Base-by-base conservation (phyloP, 306 rosid genomes). In the Coriaria nepalensis region DNA sequence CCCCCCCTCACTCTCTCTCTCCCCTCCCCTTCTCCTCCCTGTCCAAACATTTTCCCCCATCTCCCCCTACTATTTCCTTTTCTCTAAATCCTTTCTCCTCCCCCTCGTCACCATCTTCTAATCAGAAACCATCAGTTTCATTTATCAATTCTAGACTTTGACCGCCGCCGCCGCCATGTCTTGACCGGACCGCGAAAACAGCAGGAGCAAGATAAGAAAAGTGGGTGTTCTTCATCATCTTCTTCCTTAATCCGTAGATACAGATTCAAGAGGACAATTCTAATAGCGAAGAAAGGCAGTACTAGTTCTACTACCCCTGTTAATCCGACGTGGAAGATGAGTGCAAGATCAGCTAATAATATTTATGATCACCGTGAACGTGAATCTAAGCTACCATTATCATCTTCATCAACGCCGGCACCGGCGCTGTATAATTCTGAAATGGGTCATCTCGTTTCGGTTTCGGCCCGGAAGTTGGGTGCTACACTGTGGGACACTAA, bases 401-500 rank as follows among this genome's bases (percentile, higher is more conserved):
- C 29, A 20, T 20, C 29, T 20, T 20, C 29, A 20, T 20, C 10
- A 37, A 36, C n/a, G 45, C 36, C 6, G 43, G 37, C 2, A 33
- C 45, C 35, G 35, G 50, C 55, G 33, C 13, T 61, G 4, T 65
- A 63, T 56, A 47, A 70, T 12, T 62, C 61, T n/a, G 40, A 38
- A 5, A 74, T 56, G 58, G 86, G 71, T 13, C 82, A 65, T 53
- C 76, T 71, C 5, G 47, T 59, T 11, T 76, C 84, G 33, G 65
- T 70, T 0, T 87, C 96, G 0, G 94, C 93, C 0, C 62, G 94
- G 36, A 88, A 83, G 64, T 77, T 83, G 0, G 94, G 93, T 33
- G 93, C 94, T 40, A 72, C 93, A 5, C 57, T 82, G 10, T 86
- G 96, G 96, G 96, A 75, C 57, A 74, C 79, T 52, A 72, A 82